Evolutionary conservation across 2,329 filamentous ascomycete genomes (phyloP).

Genomic region (Fusarium chaquense): DNA sequence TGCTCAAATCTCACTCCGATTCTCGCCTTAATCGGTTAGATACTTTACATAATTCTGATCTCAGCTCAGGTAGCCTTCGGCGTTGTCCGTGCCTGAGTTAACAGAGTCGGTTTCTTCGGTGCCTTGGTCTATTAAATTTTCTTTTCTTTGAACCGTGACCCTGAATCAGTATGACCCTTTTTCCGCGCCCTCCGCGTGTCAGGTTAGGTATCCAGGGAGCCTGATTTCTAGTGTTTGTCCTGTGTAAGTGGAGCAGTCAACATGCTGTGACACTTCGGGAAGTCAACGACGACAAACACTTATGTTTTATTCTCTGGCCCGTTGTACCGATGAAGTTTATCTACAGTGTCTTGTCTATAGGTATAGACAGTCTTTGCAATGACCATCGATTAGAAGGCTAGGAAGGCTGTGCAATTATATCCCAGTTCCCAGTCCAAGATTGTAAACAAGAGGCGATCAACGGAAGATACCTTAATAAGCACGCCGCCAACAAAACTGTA

Average conservation of each 20-base stretch:
- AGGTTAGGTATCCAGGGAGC: background rate
- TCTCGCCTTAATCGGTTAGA: conserved; percentile 3
- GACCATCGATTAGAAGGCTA: background rate
- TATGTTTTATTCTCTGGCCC: background rate
- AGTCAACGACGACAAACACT: background rate
- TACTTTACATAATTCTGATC: conserved; percentile 42
- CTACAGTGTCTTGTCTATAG: background rate
- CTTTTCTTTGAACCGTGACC: conserved; percentile 7
- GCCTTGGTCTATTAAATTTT: conserved; percentile 1
- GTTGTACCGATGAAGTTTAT: background rate
- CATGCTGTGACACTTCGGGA: background rate
- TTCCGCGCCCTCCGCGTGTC: background rate
- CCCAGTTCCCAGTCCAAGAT: background rate
- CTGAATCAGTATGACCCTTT: background rate
- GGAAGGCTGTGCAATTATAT: background rate
- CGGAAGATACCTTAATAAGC: background rate
- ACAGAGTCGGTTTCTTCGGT: conserved; percentile 12
- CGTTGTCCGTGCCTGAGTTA: conserved; percentile 35
- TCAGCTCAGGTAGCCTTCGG: conserved; percentile 34
- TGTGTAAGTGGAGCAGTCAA: background rate
- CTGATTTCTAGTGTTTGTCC: background rate
- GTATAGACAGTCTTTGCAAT: background rate
- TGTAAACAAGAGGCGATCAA: background rate
- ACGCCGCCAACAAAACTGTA: conserved; percentile 7
- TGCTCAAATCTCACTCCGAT: conserved; percentile 10